Percentiles rank a stretch among this genome's conserved stretches.
Conservation (phyloP, 495 filamentous ascomycete species). For the Clavariopsis aquatica region DNA sequence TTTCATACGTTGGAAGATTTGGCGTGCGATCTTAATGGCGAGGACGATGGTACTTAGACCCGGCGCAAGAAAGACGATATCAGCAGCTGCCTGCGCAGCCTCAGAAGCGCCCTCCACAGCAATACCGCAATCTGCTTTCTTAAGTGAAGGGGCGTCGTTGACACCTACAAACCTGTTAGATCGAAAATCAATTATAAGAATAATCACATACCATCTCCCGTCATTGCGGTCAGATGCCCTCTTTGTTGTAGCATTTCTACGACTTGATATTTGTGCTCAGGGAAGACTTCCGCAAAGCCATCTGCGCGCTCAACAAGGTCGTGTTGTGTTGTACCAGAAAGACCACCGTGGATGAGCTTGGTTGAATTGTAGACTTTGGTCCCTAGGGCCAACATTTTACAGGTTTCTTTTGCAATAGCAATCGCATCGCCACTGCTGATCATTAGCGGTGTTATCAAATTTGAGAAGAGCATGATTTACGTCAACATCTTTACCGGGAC, state of each 20-base stretch:
- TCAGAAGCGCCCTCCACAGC: constrained; percentile 76
- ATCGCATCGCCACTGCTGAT: constrained; percentile 64
- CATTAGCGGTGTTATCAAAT: not conserved
- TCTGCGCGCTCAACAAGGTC: constrained; percentile 75
- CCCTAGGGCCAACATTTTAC: constrained; percentile 75
- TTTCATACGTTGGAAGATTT: constrained; percentile 85
- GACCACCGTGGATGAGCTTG: constrained; percentile 72
- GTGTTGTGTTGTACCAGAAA: constrained; percentile 70
- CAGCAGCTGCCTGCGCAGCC: constrained; percentile 73
- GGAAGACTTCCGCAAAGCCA: constrained; percentile 76
- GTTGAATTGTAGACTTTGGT: constrained; percentile 80
- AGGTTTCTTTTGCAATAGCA: constrained; percentile 77
- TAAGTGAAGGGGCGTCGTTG: constrained; percentile 71
- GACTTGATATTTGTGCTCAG: constrained; percentile 78
- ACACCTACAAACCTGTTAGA: constrained; percentile 52
- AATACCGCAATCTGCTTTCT: constrained; percentile 77
- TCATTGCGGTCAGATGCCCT: constrained; percentile 75
- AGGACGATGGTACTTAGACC: constrained; percentile 75
- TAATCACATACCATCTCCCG: constrained; percentile 57
- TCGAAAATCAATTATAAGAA: not conserved
- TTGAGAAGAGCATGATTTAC: constrained; percentile 2
- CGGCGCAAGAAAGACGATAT: constrained; percentile 78
- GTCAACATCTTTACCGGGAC: constrained; percentile 78
- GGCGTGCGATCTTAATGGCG: constrained; percentile 75
- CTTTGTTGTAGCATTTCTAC: constrained; percentile 74